These are phyloP conservation scores for Ogataea pini DNA, from an alignment of 805 yeast genomes.

Conservation along the genomic window DNA sequence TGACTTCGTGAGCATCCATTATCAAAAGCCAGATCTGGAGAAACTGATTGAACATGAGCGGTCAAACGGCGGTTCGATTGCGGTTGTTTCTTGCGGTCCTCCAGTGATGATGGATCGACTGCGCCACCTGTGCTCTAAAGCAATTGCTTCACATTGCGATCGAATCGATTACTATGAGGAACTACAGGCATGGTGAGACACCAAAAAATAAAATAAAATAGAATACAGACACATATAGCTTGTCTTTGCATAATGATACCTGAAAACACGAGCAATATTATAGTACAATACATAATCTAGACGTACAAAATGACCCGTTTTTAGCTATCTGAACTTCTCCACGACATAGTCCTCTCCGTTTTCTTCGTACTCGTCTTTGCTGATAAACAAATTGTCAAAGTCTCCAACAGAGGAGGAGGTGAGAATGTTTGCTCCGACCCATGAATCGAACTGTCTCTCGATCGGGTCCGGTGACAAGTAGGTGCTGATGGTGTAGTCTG, in stretches of 20 bases:
- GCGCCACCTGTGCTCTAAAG: conserved; percentile 46
- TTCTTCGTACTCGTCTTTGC: conserved; percentile 66
- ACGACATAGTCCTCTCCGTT: conserved; percentile 50
- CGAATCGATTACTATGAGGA: conserved; percentile 75
- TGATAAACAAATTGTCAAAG: conserved; percentile 58
- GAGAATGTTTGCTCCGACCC: conserved; percentile 76
- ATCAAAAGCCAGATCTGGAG: conserved; percentile 42
- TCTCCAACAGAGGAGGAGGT: conserved; percentile 53
- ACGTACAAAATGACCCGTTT: not conserved
- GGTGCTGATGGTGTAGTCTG: conserved; percentile 46
- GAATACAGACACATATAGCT: not conserved
- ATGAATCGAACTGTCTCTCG: conserved; percentile 60
- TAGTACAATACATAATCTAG: conserved; percentile 2
- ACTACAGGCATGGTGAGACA: conserved; percentile 62
- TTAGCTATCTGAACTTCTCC: conserved; percentile 43
- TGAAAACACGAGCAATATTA: not conserved
- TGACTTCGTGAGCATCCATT: conserved; percentile 38
- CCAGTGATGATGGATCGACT: conserved; percentile 49
- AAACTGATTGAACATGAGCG: conserved; percentile 37
- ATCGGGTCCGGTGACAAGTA: conserved; percentile 41
- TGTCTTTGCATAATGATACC: not conserved
- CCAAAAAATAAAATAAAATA: no score
- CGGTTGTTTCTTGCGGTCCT: conserved; percentile 49
- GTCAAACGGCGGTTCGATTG: conserved; percentile 39
- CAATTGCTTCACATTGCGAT: conserved; percentile 41